Percentiles rank a stretch among this genome's conserved stretches.
phyloP scores from a whole-genome alignment of 169 alveolate genomes.

The Toxoplasma gondii region DNA sequence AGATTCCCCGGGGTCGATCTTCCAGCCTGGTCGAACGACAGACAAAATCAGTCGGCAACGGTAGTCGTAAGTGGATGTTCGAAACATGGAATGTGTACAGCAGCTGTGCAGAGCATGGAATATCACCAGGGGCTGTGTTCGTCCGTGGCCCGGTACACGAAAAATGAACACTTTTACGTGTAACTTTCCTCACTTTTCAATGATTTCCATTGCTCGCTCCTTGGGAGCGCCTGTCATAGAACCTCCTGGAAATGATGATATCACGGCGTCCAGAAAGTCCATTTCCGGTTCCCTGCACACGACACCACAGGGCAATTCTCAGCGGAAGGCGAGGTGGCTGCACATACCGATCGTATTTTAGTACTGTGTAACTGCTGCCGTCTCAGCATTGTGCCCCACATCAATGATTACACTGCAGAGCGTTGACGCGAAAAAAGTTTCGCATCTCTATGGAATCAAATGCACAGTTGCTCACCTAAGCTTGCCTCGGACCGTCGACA shows the following conservation, averaged over 20 bases:
- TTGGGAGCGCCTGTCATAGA: conserved; percentile 80
- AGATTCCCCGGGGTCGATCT: conserved; percentile 71
- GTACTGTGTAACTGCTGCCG: too few species aligned
- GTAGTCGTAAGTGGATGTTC: not conserved
- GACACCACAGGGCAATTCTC: too few species aligned
- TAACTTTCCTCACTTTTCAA: conserved; percentile 36
- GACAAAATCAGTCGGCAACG: not conserved
- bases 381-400: too few species aligned
- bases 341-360: too few species aligned
- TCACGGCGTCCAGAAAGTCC: conserved; percentile 66
- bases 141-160: not conserved
- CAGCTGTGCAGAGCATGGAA: not conserved
- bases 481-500: conserved; percentile 72
- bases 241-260: conserved; percentile 76
- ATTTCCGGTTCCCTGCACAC: conserved; percentile 42
- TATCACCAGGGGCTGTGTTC: not conserved
- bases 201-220: conserved; percentile 63
- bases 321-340: too few species aligned
- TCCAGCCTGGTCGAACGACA: conserved; percentile 66
- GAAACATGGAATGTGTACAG: not conserved
- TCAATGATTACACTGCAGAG: too few species aligned
- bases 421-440: too few species aligned
- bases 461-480: conserved; percentile 24
- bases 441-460: not conserved
- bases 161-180: not conserved